phyloP scores from a whole-genome alignment of 1,284 basidiomycete genomes.

The Acaromyces ingoldii region DNA sequence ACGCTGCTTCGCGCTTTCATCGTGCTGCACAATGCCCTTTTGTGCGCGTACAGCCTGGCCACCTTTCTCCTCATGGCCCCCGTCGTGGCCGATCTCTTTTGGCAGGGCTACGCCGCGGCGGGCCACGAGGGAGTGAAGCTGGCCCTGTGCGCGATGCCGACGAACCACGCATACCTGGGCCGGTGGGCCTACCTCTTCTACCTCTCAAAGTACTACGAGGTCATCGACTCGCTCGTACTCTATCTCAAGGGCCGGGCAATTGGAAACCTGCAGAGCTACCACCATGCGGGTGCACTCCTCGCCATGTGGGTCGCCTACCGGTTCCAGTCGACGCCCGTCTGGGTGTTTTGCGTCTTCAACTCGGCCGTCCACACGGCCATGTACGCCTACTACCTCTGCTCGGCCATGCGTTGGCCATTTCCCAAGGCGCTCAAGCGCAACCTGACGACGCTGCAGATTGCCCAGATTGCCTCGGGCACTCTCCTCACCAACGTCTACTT shows the following conservation, averaged over 20 bases:
- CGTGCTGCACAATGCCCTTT: constrained; percentile 33
- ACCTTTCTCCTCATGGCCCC: constrained; percentile 32
- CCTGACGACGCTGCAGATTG: constrained; percentile 43
- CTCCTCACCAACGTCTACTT: constrained; percentile 40
- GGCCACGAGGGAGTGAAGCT: constrained; percentile 35
- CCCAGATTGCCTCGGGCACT: constrained; percentile 38
- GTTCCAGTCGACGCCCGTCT: constrained; percentile 38
- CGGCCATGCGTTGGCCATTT: constrained; percentile 38
- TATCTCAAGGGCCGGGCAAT: constrained; percentile 50
- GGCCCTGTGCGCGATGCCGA: constrained; percentile 50
- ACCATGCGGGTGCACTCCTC: constrained; percentile 48
- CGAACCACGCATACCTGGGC: constrained; percentile 37
- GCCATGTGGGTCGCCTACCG: constrained; percentile 51
- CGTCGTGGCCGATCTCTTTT: constrained; percentile 29
- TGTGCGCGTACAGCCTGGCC: constrained; percentile 35
- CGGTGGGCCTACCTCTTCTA: constrained; percentile 49
- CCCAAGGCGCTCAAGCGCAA: constrained; percentile 37
- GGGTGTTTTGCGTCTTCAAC: constrained; percentile 46
- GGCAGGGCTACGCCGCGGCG: constrained; percentile 25
- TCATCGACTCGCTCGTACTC: constrained; percentile 48
- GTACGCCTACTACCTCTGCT: constrained; percentile 37
- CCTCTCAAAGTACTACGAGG: constrained; percentile 44
- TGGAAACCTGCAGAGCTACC: constrained; percentile 46
- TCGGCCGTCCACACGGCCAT: constrained; percentile 42
- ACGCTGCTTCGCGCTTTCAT: constrained; percentile 19